phyloP scores from a whole-genome alignment of 1,284 basidiomycete genomes.

The Pseudozyma flocculosa region DNA sequence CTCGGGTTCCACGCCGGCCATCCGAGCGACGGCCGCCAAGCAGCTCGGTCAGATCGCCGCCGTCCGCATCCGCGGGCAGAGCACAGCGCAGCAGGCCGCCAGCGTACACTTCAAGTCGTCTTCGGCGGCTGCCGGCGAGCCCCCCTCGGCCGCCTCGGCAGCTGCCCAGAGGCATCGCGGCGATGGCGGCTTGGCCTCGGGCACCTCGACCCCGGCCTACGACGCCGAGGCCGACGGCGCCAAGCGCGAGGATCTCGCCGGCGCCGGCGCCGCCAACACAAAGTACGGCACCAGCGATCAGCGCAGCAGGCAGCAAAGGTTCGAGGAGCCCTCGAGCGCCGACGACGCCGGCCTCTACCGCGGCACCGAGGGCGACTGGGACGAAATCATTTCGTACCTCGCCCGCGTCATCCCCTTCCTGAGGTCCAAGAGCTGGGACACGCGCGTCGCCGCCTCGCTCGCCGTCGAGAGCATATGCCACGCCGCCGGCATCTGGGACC shows the following conservation, averaged over 20 bases:
- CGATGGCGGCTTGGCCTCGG: slow-evolving; percentile 8
- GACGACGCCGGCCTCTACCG: slow-evolving; percentile 28
- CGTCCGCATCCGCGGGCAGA: slow-evolving; percentile 61
- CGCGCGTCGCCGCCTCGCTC: slow-evolving; percentile 77
- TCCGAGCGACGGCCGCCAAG: slow-evolving; percentile 84
- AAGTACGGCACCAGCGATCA: slow-evolving; percentile 34
- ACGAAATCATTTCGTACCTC: slow-evolving; percentile 60
- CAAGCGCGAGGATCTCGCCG: slow-evolving; percentile 4
- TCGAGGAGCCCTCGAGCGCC: slow-evolving; percentile 17
- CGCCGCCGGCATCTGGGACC: slow-evolving; percentile 75
- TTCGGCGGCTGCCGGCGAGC: slow-evolving; percentile 1
- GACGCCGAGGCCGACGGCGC: slow-evolving; percentile 29
- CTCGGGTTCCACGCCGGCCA: slow-evolving; percentile 80
- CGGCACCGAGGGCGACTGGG: slow-evolving; percentile 70
- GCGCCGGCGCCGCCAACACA: too few species aligned
- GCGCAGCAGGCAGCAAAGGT: slow-evolving; percentile 27
- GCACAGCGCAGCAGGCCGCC: slow-evolving; percentile 24
- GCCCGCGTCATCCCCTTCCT: slow-evolving; percentile 78
- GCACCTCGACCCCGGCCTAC: slow-evolving; percentile 22
- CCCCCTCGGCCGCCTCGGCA: neutral
- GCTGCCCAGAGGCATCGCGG: neutral
- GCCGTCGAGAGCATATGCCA: slow-evolving; percentile 83
- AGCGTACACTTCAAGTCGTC: neutral
- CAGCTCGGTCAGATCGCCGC: slow-evolving; percentile 83
- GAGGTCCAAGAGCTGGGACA: slow-evolving; percentile 83